Conservation (phyloP, 2,329 filamentous ascomycete genomes). For the Coniochaeta sp. region DNA sequence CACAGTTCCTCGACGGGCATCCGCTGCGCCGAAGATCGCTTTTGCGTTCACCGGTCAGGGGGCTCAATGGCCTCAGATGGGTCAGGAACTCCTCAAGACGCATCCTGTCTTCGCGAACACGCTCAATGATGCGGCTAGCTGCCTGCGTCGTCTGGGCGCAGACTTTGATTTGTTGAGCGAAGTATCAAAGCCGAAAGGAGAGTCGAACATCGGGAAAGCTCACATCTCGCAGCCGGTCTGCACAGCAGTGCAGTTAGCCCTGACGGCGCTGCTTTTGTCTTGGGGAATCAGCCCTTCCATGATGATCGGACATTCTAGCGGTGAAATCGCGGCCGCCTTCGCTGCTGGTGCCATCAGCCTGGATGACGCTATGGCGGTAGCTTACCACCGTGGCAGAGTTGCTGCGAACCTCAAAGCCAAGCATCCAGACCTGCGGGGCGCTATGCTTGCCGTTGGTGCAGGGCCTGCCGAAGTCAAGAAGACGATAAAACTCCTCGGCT, state of each 20-base stretch:
- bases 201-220: conserved; percentile 13
- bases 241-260: conserved; percentile 26
- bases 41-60: conserved; percentile 27
- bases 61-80: conserved; percentile 23
- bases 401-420: conserved; percentile 7
- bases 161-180: conserved; percentile 19
- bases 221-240: conserved; percentile 22
- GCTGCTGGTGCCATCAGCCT: conserved; percentile 10
- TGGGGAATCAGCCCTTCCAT: conserved; percentile 11
- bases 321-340: conserved; percentile 19
- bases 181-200: conserved; percentile 10
- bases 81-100: conserved; percentile 13
- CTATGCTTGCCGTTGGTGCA: conserved; percentile 19
- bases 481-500: not conserved
- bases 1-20: conserved; percentile 3
- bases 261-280: conserved; percentile 20
- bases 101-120: conserved; percentile 13
- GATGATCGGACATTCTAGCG: conserved; percentile 15
- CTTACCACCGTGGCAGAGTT: conserved; percentile 12
- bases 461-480: not conserved
- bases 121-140: conserved; percentile 13
- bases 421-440: not conserved
- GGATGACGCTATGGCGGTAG: conserved; percentile 9
- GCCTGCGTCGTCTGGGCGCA: conserved; percentile 14
- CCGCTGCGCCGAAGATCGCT: conserved; percentile 6